Conservation (phyloP, 139 green algal species). For the Dunaliella primolecta region DNA sequence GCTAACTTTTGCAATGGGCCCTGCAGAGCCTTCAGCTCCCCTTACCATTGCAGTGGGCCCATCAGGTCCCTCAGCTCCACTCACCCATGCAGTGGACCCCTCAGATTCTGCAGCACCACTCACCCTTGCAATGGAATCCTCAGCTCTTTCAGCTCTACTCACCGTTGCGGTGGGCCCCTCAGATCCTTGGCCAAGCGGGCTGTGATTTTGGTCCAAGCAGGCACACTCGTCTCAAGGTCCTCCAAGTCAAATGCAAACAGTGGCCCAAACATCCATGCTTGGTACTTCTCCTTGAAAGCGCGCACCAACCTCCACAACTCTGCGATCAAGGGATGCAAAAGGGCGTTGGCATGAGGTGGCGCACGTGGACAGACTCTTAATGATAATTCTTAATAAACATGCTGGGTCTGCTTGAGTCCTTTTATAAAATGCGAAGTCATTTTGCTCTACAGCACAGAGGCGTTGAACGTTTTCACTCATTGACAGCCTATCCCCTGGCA, state of each 20-base stretch:
- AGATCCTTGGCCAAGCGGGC: constrained; percentile 37
- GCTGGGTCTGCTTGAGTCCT: neutral
- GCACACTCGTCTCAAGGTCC: constrained; percentile 26
- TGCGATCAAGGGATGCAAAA: neutral
- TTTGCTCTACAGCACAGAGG: no score
- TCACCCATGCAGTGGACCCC: no score
- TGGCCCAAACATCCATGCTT: constrained; percentile 41
- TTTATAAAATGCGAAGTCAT: no score
- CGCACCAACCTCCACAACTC: constrained; percentile 41
- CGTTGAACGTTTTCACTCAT: no score
- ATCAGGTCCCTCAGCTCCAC: constrained; percentile 38
- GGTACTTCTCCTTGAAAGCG: constrained; percentile 32
- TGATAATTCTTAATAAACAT: neutral
- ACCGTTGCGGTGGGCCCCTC: constrained; percentile 21
- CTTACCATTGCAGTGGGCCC: constrained; percentile 23
- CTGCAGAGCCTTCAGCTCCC: no score
- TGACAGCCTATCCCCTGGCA: no score
- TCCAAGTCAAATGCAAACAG: constrained; percentile 37
- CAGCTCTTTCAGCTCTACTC: no score
- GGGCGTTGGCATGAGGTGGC: no score
- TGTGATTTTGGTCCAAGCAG: constrained; percentile 23
- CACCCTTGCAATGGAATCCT: no score
- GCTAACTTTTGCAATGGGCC: no score
- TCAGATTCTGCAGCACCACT: no score
- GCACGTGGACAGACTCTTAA: neutral